Conservation (phyloP, 345 rosid species). For the Citrus australasica region DNA sequence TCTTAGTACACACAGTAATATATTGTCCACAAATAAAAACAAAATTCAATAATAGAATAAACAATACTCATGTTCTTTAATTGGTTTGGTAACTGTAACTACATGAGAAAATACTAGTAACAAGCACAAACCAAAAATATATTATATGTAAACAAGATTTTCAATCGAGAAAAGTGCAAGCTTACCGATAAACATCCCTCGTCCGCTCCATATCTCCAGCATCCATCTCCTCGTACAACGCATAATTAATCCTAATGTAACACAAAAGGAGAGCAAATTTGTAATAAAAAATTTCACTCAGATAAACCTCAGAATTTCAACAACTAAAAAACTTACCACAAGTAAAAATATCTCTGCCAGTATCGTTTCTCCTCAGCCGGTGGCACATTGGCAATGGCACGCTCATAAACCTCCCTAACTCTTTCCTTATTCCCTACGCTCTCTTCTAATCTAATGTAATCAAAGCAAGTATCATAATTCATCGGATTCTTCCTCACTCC, state of each 20-base stretch:
- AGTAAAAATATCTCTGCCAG: slow-evolving; percentile 84
- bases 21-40: not conserved
- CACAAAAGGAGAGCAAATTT: not conserved
- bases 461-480: slow-evolving; percentile 83
- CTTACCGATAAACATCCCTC: slow-evolving; percentile 65
- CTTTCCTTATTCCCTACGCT: slow-evolving; percentile 61
- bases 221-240: slow-evolving; percentile 81
- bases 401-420: slow-evolving; percentile 71
- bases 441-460: slow-evolving; percentile 77
- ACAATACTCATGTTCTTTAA: not conserved
- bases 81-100: not conserved
- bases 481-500: slow-evolving; percentile 77
- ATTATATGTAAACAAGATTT: not conserved
- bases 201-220: slow-evolving; percentile 71
- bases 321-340: slow-evolving; percentile 53
- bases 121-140: not conserved
- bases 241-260: slow-evolving; percentile 71
- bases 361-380: slow-evolving; percentile 85
- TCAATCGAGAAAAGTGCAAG: not conserved
- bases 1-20: too few species aligned
- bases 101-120: not conserved
- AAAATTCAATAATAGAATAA: not conserved
- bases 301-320: not conserved
- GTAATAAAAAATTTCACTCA: not conserved
- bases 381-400: slow-evolving; percentile 83